These are phyloP conservation scores for Saccharum officinarum DNA, from an alignment of 176 grass and related monocot genomes.

Conservation along the genomic window DNA sequence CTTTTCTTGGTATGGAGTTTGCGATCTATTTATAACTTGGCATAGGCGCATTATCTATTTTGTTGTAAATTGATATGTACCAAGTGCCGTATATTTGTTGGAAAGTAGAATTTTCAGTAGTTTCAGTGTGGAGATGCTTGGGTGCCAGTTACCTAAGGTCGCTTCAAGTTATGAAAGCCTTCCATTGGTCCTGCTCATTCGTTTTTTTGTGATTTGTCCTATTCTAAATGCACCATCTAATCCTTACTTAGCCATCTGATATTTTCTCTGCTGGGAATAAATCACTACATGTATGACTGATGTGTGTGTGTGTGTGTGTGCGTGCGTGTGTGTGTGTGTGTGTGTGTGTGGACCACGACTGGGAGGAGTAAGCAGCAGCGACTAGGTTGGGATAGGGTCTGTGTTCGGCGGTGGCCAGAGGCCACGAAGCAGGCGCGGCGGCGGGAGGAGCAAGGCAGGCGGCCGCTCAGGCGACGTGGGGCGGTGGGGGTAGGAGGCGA, in stretches of 20 bases:
- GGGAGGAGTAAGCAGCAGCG: neutral
- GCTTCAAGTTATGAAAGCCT: neutral
- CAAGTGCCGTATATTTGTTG: neutral
- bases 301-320: no score
- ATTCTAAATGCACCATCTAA: constrained; percentile 18
- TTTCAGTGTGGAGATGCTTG: constrained; percentile 1
- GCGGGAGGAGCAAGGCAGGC: neutral
- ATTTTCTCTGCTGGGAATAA: constrained; percentile 16
- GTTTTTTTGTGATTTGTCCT: neutral
- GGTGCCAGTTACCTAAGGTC: constrained; percentile 1
- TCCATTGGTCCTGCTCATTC: neutral
- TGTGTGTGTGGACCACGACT: neutral
- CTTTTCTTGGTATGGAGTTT: neutral
- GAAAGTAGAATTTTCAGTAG: neutral
- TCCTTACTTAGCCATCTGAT: neutral
- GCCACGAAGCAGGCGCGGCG: neutral
- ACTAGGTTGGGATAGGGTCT: constrained; percentile 19
- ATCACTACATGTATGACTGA: neutral
- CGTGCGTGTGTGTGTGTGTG: no score
- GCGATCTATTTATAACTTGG: neutral
- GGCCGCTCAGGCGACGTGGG: constrained; percentile 19
- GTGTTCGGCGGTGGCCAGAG: neutral
- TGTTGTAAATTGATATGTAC: neutral
- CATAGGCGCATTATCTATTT: neutral
- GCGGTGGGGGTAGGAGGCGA: neutral